Evolutionary conservation across 352 stramenopile genomes (phyloP).

Genomic region (Pythium aphanidermatum): DNA sequence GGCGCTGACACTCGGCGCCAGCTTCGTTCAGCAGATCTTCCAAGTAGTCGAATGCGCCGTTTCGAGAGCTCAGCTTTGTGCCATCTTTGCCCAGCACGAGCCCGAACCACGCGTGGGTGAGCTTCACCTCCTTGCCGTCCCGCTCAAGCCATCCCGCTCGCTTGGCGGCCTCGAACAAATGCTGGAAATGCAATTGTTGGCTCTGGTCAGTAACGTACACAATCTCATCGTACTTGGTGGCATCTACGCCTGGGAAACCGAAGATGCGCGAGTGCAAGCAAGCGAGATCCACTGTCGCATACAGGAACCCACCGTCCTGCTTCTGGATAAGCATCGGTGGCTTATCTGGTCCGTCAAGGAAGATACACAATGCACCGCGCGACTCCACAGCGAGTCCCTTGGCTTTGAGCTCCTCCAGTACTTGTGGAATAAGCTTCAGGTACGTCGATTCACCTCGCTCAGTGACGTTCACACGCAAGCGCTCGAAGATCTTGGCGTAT

Average conservation of each 20-base stretch:
- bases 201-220: conserved; percentile 81
- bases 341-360: conserved; percentile 62
- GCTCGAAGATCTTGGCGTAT: conserved; percentile 59
- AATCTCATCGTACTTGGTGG: conserved; percentile 66
- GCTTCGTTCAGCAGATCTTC: conserved; percentile 66
- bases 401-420: conserved; percentile 40
- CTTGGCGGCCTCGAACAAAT: conserved; percentile 60
- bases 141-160: conserved; percentile 37
- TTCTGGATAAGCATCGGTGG: conserved; percentile 81
- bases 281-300: conserved; percentile 70
- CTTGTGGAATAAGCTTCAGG: conserved; percentile 39
- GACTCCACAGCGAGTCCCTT: conserved; percentile 46
- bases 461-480: conserved; percentile 50
- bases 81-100: conserved; percentile 75
- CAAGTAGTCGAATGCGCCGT: conserved; percentile 74
- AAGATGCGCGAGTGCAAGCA: conserved; percentile 71
- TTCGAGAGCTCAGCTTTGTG: conserved; percentile 77
- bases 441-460: conserved; percentile 81
- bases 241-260: conserved; percentile 56
- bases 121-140: conserved; percentile 31
- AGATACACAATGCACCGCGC: conserved; percentile 63
- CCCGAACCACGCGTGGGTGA: conserved; percentile 70
- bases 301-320: conserved; percentile 71
- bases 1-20: conserved; percentile 49
- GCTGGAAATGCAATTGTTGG: conserved; percentile 74